These are phyloP conservation scores for Sclerotinia minor DNA, from an alignment of 2,329 filamentous ascomycete species.

Conservation along the genomic window DNA sequence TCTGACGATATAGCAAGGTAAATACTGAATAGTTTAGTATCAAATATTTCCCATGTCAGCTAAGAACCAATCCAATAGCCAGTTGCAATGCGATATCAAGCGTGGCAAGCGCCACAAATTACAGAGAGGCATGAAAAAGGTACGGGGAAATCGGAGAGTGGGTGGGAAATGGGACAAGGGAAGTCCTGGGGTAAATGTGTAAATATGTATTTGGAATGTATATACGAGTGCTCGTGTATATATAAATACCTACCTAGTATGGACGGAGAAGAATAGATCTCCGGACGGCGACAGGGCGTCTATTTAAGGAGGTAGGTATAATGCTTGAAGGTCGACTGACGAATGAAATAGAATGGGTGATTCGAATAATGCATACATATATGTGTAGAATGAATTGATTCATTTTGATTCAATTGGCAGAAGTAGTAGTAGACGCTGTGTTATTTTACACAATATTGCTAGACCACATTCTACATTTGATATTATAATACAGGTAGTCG, in stretches of 20 bases:
- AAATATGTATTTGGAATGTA: too few relatives aligned
- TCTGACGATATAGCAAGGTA: conserved; percentile 20
- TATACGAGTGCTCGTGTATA: too few relatives aligned
- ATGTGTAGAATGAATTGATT: too few relatives aligned
- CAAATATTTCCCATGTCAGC: neutral
- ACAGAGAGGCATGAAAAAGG: conserved; percentile 7
- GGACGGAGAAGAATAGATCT: conserved; percentile 6
- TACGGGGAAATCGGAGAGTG: conserved; percentile 12
- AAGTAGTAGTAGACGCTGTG: too few relatives aligned
- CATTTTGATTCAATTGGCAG: too few relatives aligned
- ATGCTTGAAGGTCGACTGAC: too few relatives aligned
- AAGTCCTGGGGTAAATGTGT: conserved; percentile 3
- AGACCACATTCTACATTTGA: too few relatives aligned
- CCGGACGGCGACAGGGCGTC: conserved; percentile 20
- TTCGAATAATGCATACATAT: too few relatives aligned
- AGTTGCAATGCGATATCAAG: conserved; percentile 6
- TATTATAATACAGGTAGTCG: too few relatives aligned
- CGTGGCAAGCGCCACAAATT: conserved; percentile 16
- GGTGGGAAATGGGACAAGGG: conserved; percentile 11
- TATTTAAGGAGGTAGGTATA: neutral
- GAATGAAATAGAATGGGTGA: too few relatives aligned
- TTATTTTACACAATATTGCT: too few relatives aligned
- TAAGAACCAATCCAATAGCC: neutral
- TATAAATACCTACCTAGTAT: too few relatives aligned
- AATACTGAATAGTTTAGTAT: neutral